Evolutionary conservation across 768 basidiomycete species (phyloP), one percentile per base, ranked within the genome.

Genomic region (Sporobolomyces roseus): DNA sequence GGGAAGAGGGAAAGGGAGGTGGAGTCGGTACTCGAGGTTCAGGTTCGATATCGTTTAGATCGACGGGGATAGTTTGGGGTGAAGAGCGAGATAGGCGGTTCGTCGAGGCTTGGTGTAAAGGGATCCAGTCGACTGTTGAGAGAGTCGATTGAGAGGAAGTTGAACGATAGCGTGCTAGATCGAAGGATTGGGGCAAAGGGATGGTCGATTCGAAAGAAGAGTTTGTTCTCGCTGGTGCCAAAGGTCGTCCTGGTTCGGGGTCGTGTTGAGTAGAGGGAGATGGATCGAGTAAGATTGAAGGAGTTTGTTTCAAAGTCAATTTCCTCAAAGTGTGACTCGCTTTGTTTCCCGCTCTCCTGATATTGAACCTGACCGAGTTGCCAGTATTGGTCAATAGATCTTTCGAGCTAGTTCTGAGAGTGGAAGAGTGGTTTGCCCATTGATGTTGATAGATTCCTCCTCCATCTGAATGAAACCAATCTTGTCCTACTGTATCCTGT

Each of bases 101-200:
- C n/a, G n/a, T n/a, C n/a, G n/a, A n/a, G n/a, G n/a, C n/a, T 21
- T 10, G 35, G 21, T 21, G 33, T 23, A 7, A n/a, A 36, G 54
- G 36, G 36, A 41, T n/a, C 16, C 38, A 41, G 19, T 56, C 54
- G 54, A 56, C 54, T 32, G 35, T 56, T n/a, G 54, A 56, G 54
- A 56, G 54, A 36, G 54, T 35, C 43, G 41, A 41, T 58, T 41
- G 56, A 58, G 45, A 21, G 56, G 38, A 16, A 41, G 56, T 35
- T 45, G 41, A 10, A n/a, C 13, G 56, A 58, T 58, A 21, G 56
- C 45, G 41, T 58, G 43, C 13, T 45, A 58, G 8, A 5, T 56
- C 29, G 56, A 46, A n/a, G n/a, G n/a, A n/a, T n/a, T n/a, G n/a
- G n/a, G n/a, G n/a, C n/a, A n/a, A n/a, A n/a, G n/a, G n/a, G n/a